Base-by-base conservation (phyloP, 1,139 yeast genomes). In the Zygoascus hellenicus region DNA sequence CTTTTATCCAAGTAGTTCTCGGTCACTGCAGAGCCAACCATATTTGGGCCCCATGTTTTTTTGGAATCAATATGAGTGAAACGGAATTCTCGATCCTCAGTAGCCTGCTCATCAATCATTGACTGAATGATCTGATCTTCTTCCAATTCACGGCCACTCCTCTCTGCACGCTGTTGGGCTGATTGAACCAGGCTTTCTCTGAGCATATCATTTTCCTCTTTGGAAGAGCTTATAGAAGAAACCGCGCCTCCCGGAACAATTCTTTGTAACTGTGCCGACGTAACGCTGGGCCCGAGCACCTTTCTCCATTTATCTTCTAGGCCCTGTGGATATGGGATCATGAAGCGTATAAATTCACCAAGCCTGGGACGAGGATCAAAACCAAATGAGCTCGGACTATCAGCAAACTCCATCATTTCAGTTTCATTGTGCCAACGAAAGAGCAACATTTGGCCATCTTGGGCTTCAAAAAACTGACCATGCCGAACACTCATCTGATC, bases 1-100 rank as follows among this genome's bases (percentile, higher is more conserved):
- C 75, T 64, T 50, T 72, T 74, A 57, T 75, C 78, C 16, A 67
- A 48, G 28, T 66, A 67, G 47, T 72, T 72, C 16, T 58, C 38
- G 1, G 48, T 47, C 16, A 47, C 36, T 9, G 40, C 50, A 1
- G 17, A 16, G 2, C 47, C 50, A 9, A 40, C 35, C 39, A 37
- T 42, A 14, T 60, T 68, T 19, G 57, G 73, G 55, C 58, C 60
- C 50, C 68, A 64, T 0, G 64, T 59, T 6, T 66, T 62, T 42
- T 66, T 66, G 50, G 71, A 58, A 30, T 70, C 66, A 7, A 74
- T 63, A 0, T 53, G 46, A 0, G 71, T 65, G 50, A 71, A 74
- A 9, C 59, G 53, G 30, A 64, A 51, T 17, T 35, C 40, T 19
- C 14, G 15, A 13, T 42, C 42, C 6, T 16, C n/a, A 2, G 11